These are phyloP conservation scores for Cucumis hystrix DNA, from an alignment of 306 rosid genomes.

Conservation along the genomic window DNA sequence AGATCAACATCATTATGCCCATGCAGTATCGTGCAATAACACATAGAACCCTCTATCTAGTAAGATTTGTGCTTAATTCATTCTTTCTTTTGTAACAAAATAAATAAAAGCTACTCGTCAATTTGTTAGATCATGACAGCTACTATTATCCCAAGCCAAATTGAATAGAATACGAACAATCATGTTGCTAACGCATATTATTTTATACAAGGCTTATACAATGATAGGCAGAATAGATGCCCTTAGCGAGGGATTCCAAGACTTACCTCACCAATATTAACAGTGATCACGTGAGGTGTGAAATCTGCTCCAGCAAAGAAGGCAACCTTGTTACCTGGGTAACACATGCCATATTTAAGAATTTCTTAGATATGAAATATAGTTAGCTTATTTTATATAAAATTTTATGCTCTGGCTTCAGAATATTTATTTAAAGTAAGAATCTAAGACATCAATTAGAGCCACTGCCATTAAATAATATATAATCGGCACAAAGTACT, in stretches of 20 bases:
- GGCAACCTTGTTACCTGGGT: background rate
- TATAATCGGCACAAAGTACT: background rate
- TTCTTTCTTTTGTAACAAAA: too few relatives aligned
- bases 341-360: background rate
- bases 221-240: background rate
- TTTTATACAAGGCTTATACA: background rate
- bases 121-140: background rate
- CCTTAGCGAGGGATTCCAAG: background rate
- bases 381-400: background rate
- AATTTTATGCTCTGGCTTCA: background rate
- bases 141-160: background rate
- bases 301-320: conserved; percentile 1
- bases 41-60: too few relatives aligned
- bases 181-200: background rate
- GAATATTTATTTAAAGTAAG: background rate
- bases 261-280: conserved; percentile 9
- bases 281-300: conserved; percentile 9
- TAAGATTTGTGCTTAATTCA: too few relatives aligned
- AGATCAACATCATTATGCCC: background rate
- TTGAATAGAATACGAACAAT: background rate
- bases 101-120: background rate
- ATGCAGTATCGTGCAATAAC: background rate
- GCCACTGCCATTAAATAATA: background rate
- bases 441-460: background rate
- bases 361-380: background rate